These are phyloP conservation scores for Medicago lupulina DNA, from an alignment of 306 rosid species.

Conservation along the genomic window DNA sequence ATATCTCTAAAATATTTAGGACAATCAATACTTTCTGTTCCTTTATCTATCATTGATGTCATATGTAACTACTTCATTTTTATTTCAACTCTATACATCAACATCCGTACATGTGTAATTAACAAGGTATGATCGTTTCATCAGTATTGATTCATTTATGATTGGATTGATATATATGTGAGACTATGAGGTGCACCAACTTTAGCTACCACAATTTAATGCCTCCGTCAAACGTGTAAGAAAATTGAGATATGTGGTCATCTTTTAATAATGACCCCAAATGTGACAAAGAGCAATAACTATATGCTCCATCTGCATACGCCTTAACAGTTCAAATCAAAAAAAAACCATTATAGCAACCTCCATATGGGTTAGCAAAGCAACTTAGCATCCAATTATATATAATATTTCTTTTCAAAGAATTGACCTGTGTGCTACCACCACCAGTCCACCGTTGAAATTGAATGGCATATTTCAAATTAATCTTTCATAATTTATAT, in stretches of 20 bases:
- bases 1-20: neutral
- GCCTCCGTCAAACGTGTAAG: slow-evolving; percentile 20
- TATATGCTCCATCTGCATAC: slow-evolving; percentile 30
- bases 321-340: slow-evolving; percentile 42
- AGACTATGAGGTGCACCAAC: slow-evolving; percentile 34
- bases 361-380: slow-evolving; percentile 40
- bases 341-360: slow-evolving; percentile 40
- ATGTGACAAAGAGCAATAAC: slow-evolving; percentile 29
- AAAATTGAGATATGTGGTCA: slow-evolving; percentile 4
- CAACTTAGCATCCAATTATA: slow-evolving; percentile 10
- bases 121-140: slow-evolving; percentile 19
- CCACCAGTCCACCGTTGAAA: slow-evolving; percentile 19
- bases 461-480: neutral
- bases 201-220: slow-evolving; percentile 34
- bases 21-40: slow-evolving; percentile 3
- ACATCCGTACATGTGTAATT: slow-evolving; percentile 23
- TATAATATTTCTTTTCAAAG: neutral
- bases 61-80: slow-evolving; percentile 37
- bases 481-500: too few relatives aligned
- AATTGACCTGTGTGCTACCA: slow-evolving; percentile 9
- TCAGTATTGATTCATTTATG: slow-evolving; percentile 30
- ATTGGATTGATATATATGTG: slow-evolving; percentile 28
- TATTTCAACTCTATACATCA: slow-evolving; percentile 2
- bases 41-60: slow-evolving; percentile 44
- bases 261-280: slow-evolving; percentile 18